A percentile compares a stretch with the other conserved stretches of the same genome.
These are phyloP conservation scores for Heterobasidion parviporum DNA, from an alignment of 1,284 basidiomycete species.

Conservation along the genomic window DNA sequence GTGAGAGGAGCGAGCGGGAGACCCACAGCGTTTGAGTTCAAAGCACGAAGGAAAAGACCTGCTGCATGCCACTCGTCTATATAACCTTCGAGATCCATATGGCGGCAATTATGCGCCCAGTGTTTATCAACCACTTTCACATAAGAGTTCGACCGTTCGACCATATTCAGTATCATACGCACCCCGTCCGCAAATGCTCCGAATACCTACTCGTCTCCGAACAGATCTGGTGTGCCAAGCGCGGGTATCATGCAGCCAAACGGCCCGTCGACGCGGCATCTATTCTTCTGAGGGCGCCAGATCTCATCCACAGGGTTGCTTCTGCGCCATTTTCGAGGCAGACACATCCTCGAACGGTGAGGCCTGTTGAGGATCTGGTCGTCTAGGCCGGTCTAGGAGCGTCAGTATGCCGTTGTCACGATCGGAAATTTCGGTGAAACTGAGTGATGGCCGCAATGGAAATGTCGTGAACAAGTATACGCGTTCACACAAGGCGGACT, in stretches of 20 bases:
- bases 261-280: neutral
- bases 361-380: neutral
- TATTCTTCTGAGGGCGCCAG: neutral
- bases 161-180: neutral
- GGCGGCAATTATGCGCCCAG: no score
- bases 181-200: conserved; percentile 7
- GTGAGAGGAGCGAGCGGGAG: neutral
- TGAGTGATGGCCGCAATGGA: neutral
- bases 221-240: conserved; percentile 3
- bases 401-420: neutral
- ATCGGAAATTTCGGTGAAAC: conserved; percentile 8
- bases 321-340: neutral
- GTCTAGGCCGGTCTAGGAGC: neutral
- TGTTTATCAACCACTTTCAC: neutral
- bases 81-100: no score
- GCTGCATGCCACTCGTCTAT: no score
- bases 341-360: neutral
- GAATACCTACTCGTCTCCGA: neutral
- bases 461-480: neutral
- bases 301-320: conserved; percentile 5
- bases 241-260: neutral
- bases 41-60: no score
- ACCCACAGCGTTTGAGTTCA: no score
- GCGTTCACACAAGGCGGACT: neutral
- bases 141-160: neutral